These are phyloP conservation scores for Pleurotus platypus DNA, from an alignment of 768 basidiomycete species.

Conservation along the genomic window DNA sequence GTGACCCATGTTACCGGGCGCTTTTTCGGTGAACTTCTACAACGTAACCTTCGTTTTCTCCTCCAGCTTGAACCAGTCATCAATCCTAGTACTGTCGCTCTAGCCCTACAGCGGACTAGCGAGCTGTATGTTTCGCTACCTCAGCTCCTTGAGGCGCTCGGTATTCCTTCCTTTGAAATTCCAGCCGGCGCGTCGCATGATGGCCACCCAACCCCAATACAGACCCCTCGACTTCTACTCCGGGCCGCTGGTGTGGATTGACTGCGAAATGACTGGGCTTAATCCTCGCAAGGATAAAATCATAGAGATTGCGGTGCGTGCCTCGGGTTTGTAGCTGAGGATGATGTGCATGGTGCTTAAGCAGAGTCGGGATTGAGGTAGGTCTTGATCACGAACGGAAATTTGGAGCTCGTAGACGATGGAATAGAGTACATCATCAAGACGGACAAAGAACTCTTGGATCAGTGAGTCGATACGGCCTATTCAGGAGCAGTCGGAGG, in stretches of 20 bases:
- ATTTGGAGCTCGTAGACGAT: constrained; percentile 75
- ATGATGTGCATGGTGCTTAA: not conserved
- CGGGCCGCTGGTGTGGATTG: constrained; percentile 79
- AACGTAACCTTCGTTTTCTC: no score
- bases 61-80: no score
- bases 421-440: constrained; percentile 76
- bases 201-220: constrained; percentile 9
- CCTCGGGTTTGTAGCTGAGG: not conserved
- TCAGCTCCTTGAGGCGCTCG: not conserved
- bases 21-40: no score
- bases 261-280: constrained; percentile 87
- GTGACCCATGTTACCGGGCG: no score
- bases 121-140: constrained; percentile 1
- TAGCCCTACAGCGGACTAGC: no score
- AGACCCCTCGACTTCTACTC: constrained; percentile 41
- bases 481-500: not conserved
- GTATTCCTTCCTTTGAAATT: not conserved
- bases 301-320: constrained; percentile 72
- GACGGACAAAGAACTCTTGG: constrained; percentile 65
- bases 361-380: constrained; percentile 21
- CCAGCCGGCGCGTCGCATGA: not conserved
- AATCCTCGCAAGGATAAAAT: constrained; percentile 64
- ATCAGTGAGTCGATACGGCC: constrained; percentile 45
- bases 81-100: no score
- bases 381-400: constrained; percentile 86